phyloP scores from a whole-genome alignment of 495 filamentous ascomycete species.

The Hypoxylon lenormandii region DNA sequence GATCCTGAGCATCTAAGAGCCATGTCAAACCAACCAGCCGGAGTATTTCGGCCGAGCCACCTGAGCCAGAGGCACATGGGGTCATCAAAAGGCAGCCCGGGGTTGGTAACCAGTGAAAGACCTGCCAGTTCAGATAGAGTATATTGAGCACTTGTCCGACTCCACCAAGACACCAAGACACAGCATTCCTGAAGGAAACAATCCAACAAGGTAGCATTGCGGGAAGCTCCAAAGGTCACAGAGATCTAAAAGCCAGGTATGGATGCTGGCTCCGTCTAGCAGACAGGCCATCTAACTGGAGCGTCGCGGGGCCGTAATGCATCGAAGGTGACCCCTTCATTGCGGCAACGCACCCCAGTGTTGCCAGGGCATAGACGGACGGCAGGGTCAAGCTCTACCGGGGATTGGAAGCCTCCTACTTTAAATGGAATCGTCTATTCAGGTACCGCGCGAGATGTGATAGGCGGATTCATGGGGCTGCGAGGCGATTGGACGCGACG shows the following conservation, averaged over 20 bases:
- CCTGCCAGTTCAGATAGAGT: constrained; percentile 32
- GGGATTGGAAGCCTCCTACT: constrained; percentile 44
- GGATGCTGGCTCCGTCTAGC: constrained; percentile 16
- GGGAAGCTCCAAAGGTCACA: constrained; percentile 35
- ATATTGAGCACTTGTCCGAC: constrained; percentile 33
- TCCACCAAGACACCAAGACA: constrained; percentile 47
- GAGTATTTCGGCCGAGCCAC: constrained; percentile 34
- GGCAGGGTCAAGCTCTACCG: constrained; percentile 33
- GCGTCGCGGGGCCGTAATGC: constrained; percentile 31
- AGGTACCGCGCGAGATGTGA: constrained; percentile 49
- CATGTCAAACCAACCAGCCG: constrained; percentile 29
- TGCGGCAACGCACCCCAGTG: constrained; percentile 15
- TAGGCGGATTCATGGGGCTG: constrained; percentile 18
- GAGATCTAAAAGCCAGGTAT: constrained; percentile 17
- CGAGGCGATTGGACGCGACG: constrained; percentile 37
- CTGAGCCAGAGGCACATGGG: constrained; percentile 16
- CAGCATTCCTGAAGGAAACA: constrained; percentile 42
- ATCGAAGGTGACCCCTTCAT: constrained; percentile 45
- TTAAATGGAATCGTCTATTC: constrained; percentile 45
- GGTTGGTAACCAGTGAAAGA: constrained; percentile 27
- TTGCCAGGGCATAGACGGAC: not conserved
- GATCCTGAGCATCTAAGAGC: constrained; percentile 18
- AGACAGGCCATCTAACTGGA: constrained; percentile 12
- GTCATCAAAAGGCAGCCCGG: constrained; percentile 11
- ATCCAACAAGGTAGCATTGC: constrained; percentile 47